Base-by-base conservation (phyloP, 208 protist genomes). In the Phytomonas francai region DNA sequence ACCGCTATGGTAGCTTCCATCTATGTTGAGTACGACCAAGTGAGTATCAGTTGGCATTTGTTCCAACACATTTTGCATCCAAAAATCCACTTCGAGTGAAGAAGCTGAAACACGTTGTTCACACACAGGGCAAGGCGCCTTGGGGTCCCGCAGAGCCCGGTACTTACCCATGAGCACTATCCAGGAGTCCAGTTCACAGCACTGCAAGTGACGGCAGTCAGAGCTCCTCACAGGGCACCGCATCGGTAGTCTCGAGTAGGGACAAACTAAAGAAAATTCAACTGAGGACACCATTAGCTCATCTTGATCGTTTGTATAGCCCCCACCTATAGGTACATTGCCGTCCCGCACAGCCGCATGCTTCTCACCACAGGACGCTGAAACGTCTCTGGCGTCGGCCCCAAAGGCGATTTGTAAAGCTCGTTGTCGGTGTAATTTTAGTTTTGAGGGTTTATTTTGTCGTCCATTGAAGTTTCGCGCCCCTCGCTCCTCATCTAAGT, bases 131-230 rank as follows among this genome's bases (percentile, higher is more conserved):
- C 91, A 96, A 36, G 85, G 81, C n/a, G 75, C 91, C 16, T 72
- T 83, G 16, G 88, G 88, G 61, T 96, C 91, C 16, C 91, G 91
- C 84, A 94, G 74, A 7, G 88, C 86, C 42, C 87, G 83, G 60
- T 79, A 78, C 65, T 91, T 88, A 45, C 79, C 77, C 27, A 96
- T 78, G 73, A 96, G 74, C 33, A 85, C 73, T 64, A 94, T 74
- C 88, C 91, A 96, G 49, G 88, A 94, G 29, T 94, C 85, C 42
- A 96, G 65, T 68, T 96, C 91, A 70, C 91, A 96, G 82, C 91
- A 96, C 71, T 96, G 91, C 32, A 96, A 68, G 66, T 96, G 91
- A 45, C 70, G 77, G 74, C 91, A 96, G 32, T 85, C 73, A 30
- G 63, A 64, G 77, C 91, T 92, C 39, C 91, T 81, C 54, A 94